Conservation (phyloP, 2,329 filamentous ascomycete species). For the Phialophora macrospora region DNA sequence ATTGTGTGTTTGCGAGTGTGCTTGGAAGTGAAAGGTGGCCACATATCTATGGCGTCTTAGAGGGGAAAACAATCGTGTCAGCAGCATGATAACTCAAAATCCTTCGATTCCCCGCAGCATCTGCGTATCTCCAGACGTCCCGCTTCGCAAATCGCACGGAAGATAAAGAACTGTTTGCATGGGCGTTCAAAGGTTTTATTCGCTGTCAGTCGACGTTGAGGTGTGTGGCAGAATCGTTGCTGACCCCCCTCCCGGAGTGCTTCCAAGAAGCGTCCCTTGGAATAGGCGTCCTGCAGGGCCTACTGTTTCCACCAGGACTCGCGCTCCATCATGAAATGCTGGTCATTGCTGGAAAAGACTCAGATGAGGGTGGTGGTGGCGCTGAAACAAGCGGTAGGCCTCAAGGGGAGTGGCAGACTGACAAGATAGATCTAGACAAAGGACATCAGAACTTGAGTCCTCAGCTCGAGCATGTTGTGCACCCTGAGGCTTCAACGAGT, state of each 20-base stretch:
- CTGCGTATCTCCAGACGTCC: background rate
- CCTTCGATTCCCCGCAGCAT: slow-evolving; percentile 8
- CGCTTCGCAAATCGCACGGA: background rate
- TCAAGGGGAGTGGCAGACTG: background rate
- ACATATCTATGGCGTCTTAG: background rate
- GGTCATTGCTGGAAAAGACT: background rate
- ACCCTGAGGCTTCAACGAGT: background rate
- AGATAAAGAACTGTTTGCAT: background rate
- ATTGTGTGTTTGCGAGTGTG: background rate
- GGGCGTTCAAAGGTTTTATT: background rate
- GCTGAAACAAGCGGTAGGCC: background rate
- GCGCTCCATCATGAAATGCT: background rate
- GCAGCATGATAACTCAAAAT: slow-evolving; percentile 25
- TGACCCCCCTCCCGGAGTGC: background rate
- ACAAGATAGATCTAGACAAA: background rate
- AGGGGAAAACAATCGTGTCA: slow-evolving; percentile 12
- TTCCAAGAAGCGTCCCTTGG: background rate
- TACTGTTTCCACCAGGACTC: background rate
- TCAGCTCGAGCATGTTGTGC: background rate
- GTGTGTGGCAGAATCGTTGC: background rate
- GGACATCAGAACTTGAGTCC: background rate
- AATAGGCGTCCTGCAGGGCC: background rate
- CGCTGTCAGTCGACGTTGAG: background rate
- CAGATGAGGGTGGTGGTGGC: too few relatives aligned
- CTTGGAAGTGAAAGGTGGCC: background rate